A percentile compares a stretch with the other conserved stretches of the same genome.
Evolutionary conservation across 2,329 filamentous ascomycete genomes (phyloP).

Genomic region (Epichloe typhina): DNA sequence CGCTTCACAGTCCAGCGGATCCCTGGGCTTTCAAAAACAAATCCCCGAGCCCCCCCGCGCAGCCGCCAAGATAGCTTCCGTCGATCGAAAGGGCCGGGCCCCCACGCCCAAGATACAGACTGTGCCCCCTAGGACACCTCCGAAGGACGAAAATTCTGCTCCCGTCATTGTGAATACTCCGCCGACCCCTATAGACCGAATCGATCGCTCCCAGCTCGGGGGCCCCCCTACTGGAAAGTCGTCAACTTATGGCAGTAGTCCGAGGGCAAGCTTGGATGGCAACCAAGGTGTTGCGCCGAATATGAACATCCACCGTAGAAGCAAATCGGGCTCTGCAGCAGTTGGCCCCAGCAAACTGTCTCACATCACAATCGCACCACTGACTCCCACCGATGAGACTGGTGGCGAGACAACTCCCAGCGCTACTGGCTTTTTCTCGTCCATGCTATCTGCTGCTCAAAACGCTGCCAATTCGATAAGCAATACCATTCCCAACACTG

Average conservation of each 20-base stretch:
- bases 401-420: slow-evolving; percentile 43
- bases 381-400: slow-evolving; percentile 66
- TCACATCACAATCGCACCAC: slow-evolving; percentile 54
- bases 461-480: slow-evolving; percentile 70
- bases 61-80: slow-evolving; percentile 16
- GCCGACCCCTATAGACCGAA: slow-evolving; percentile 45
- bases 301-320: slow-evolving; percentile 56
- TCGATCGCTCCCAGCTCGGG: slow-evolving; percentile 9
- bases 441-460: slow-evolving; percentile 83
- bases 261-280: slow-evolving; percentile 31
- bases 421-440: slow-evolving; percentile 75
- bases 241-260: slow-evolving; percentile 14
- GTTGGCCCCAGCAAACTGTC: slow-evolving; percentile 77
- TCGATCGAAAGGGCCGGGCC: slow-evolving; percentile 15
- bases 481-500: slow-evolving; percentile 58
- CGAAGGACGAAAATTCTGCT: slow-evolving; percentile 27
- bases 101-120: slow-evolving; percentile 18
- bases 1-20: neutral
- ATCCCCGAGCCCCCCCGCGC: slow-evolving; percentile 18
- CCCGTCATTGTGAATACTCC: slow-evolving; percentile 53
- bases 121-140: slow-evolving; percentile 34
- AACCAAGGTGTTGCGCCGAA: slow-evolving; percentile 49
- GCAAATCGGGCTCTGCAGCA: slow-evolving; percentile 38
- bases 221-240: slow-evolving; percentile 16
- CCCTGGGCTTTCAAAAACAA: slow-evolving; percentile 1